Conservation (phyloP, 202 grass and related monocot species). For the Brachypodium distachyon region DNA sequence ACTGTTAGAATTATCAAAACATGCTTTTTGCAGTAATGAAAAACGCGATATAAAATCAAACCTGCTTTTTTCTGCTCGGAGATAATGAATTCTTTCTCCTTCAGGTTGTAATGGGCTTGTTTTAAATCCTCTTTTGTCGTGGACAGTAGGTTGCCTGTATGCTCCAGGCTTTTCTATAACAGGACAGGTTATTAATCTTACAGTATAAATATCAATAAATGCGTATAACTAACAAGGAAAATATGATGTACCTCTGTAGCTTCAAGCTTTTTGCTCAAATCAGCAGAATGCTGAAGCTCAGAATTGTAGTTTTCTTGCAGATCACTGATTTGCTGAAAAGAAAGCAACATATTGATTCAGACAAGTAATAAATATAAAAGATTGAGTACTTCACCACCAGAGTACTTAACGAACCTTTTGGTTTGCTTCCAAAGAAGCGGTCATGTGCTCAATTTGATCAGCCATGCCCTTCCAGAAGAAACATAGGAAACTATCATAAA, state of each 20-base stretch:
- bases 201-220: background rate
- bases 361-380: background rate
- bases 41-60: background rate
- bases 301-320: slow-evolving; percentile 70
- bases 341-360: background rate
- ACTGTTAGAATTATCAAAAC: background rate
- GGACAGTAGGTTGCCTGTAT: slow-evolving; percentile 67
- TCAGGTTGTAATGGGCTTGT: slow-evolving; percentile 67
- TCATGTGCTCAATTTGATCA: slow-evolving; percentile 88
- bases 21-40: background rate
- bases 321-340: slow-evolving; percentile 64
- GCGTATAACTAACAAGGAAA: background rate
- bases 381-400: background rate
- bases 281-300: slow-evolving; percentile 61
- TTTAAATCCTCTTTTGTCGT: slow-evolving; percentile 79
- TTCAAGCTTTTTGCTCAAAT: slow-evolving; percentile 65
- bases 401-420: slow-evolving; percentile 47
- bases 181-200: slow-evolving; percentile 16
- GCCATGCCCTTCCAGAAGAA: slow-evolving; percentile 61
- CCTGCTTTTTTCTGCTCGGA: slow-evolving; percentile 94
- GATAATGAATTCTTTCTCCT: slow-evolving; percentile 88
- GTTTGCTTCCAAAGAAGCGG: slow-evolving; percentile 41
- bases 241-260: slow-evolving; percentile 54
- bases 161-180: slow-evolving; percentile 79
- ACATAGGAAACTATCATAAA: background rate